Conservation (phyloP, 768 basidiomycete species). For the Dioszegia aurantiaca region DNA sequence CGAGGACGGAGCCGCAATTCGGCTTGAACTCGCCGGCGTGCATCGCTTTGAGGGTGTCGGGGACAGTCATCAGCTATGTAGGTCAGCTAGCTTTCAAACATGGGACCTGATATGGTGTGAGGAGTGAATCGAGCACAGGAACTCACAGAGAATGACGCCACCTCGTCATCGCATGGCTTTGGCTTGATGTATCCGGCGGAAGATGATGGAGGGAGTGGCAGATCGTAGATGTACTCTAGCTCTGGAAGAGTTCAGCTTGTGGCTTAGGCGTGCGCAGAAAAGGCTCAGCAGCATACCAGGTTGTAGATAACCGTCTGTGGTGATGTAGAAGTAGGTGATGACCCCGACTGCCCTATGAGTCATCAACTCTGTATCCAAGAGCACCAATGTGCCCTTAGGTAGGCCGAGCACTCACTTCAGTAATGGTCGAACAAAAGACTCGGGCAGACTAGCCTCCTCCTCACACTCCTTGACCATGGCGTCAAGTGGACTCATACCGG, state of each 20-base stretch:
- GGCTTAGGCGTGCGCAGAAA: neutral
- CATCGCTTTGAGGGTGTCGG: slow-evolving; percentile 65
- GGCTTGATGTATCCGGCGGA: slow-evolving; percentile 59
- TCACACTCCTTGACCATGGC: slow-evolving; percentile 83
- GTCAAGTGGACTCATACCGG: slow-evolving; percentile 69
- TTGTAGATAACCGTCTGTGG: slow-evolving; percentile 69
- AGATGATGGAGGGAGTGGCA: slow-evolving; percentile 61
- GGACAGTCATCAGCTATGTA: slow-evolving; percentile 64
- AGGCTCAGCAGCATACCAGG: slow-evolving; percentile 48
- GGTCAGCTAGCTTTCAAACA: slow-evolving; percentile 3
- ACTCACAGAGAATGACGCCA: slow-evolving; percentile 82
- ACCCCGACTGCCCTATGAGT: slow-evolving; percentile 59
- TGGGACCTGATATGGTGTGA: neutral
- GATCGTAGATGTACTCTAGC: slow-evolving; percentile 69
- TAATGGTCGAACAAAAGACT: slow-evolving; percentile 62
- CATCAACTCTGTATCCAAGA: neutral
- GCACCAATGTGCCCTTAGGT: too few species aligned
- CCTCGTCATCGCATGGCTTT: slow-evolving; percentile 82
- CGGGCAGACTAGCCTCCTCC: slow-evolving; percentile 84
- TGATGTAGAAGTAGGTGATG: slow-evolving; percentile 77
- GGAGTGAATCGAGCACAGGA: neutral
- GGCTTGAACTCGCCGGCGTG: slow-evolving; percentile 77
- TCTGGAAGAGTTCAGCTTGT: neutral
- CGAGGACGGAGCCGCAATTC: slow-evolving; percentile 81
- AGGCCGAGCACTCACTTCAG: slow-evolving; percentile 52